phyloP scores from a whole-genome alignment of 257 asterid species.

The Lithospermum erythrorhizon region DNA sequence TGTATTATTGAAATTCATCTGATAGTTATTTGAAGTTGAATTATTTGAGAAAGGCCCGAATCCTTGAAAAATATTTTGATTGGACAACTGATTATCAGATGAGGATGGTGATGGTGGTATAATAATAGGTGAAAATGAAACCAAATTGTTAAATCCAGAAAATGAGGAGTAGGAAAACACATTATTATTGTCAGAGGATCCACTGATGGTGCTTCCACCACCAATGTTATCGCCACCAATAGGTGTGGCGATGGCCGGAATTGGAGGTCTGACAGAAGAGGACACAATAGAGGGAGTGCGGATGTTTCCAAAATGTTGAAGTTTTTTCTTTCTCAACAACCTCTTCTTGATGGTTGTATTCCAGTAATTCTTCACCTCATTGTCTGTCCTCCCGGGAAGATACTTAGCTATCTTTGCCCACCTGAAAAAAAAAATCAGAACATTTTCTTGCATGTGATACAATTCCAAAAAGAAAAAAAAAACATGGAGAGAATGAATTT shows the following conservation, averaged over 20 bases:
- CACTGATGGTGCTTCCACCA: neutral
- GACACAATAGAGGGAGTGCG: neutral
- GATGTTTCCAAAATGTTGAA: neutral
- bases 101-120: neutral
- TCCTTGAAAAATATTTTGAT: neutral
- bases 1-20: too few species aligned
- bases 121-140: too few species aligned
- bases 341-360: neutral
- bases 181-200: too few species aligned
- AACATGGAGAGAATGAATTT: too few species aligned
- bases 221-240: too few species aligned
- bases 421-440: neutral
- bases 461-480: neutral
- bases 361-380: neutral
- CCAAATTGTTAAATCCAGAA: too few species aligned
- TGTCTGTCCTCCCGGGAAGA: neutral
- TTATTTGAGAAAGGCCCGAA: neutral
- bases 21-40: neutral
- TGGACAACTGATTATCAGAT: neutral
- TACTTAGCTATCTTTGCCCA: neutral
- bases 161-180: neutral
- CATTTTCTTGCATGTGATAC: neutral
- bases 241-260: too few species aligned
- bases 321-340: neutral
- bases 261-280: too few species aligned